Percentiles rank a stretch among this genome's conserved stretches.
Conservation (phyloP, 805 yeast genomes). For the Saccharomycopsis schoenii region DNA sequence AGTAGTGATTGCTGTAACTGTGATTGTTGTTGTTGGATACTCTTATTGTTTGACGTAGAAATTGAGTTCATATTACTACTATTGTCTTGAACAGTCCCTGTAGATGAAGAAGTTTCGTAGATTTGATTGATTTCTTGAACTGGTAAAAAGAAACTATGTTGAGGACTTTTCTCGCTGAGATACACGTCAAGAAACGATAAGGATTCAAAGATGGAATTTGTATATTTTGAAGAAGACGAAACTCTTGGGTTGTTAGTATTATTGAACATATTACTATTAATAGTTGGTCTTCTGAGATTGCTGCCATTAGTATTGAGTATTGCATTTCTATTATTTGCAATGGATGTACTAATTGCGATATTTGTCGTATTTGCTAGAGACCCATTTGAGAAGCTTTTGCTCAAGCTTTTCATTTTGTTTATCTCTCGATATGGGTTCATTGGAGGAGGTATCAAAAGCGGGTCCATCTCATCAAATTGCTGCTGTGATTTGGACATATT, state of each 20-base stretch:
- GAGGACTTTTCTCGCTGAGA: neutral
- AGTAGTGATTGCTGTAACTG: neutral
- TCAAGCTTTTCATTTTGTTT: neutral
- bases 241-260: neutral
- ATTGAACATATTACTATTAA: neutral
- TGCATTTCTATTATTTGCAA: too few relatives aligned
- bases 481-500: neutral
- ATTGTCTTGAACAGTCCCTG: neutral
- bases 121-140: neutral
- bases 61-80: neutral
- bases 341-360: neutral
- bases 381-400: neutral
- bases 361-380: neutral
- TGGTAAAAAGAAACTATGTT: neutral
- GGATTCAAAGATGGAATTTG: neutral
- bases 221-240: neutral
- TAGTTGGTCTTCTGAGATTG: neutral
- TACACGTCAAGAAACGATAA: neutral
- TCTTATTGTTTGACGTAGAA: neutral
- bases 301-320: neutral
- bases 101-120: neutral
- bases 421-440: neutral
- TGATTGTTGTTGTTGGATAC: neutral
- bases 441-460: neutral
- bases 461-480: neutral